These are phyloP conservation scores for Aspergillus ostianus DNA, from an alignment of 495 filamentous ascomycete genomes.

Conservation along the genomic window DNA sequence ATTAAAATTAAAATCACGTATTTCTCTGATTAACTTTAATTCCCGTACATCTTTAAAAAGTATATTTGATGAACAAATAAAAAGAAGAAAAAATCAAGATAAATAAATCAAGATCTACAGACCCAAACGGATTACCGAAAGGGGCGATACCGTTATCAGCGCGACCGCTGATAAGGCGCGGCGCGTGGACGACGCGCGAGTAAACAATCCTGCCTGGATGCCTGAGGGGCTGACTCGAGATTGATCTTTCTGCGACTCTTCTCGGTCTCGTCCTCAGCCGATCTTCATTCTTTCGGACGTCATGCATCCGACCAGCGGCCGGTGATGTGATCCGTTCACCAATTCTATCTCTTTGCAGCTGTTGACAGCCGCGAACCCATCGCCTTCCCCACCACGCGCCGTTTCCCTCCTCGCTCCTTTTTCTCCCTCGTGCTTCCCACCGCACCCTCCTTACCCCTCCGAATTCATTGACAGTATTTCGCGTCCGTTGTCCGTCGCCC, in stretches of 20 bases:
- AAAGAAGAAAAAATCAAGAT: too few species aligned
- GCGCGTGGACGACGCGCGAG: conserved; percentile 10
- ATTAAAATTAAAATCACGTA: too few species aligned
- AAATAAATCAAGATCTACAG: too few species aligned
- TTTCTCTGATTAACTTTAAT: too few species aligned
- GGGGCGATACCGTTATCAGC: conserved; percentile 8
- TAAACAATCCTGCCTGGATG: not conserved
- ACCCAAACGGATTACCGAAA: not conserved
- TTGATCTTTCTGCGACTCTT: not conserved
- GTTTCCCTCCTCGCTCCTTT: not conserved
- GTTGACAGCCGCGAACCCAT: not conserved
- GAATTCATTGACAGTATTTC: not conserved
- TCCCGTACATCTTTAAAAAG: too few species aligned
- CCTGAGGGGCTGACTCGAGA: too few species aligned
- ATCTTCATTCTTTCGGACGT: conserved; percentile 20
- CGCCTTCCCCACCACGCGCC: not conserved
- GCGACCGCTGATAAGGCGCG: conserved; percentile 8
- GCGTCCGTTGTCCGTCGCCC: not conserved
- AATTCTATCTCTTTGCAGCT: not conserved
- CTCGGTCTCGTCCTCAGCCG: conserved; percentile 1
- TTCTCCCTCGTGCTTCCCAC: not conserved
- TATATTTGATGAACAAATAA: too few species aligned
- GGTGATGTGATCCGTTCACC: conserved; percentile 16
- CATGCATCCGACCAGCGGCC: conserved; percentile 9
- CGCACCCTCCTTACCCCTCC: not conserved